Evolutionary conservation across 768 basidiomycete species (phyloP), one percentile per base, ranked within the genome.

Genomic region (Tephrocybe sp.): DNA sequence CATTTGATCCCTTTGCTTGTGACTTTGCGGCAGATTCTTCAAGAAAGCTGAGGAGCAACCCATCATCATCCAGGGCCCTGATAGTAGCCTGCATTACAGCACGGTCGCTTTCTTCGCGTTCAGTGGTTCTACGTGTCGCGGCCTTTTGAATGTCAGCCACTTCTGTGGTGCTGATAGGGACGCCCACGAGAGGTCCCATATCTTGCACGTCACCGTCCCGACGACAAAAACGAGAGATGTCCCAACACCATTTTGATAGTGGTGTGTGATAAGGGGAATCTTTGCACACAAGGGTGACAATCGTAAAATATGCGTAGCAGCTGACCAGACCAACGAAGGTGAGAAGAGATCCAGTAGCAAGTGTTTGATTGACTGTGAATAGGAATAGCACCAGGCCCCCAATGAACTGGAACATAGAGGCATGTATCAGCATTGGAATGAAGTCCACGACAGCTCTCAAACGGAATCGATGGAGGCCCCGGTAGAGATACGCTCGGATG

Each of bases 371-470:
- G 48, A 43, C 42, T 7, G 41, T 29, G 13, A 42, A 6, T 4
- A 49, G 34, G 36, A 42, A 49, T 7, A 25, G 33, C 4, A 49
- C 42, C 8, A 49, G 36, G 13, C 48, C 48, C 0, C 34, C 36
- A 25, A 49, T 27, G 42, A 49, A 49, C 19, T 43, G 33, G 30
- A 49, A 49, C 4, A 49, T 18, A 8, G 50, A 45, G 3, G 30
- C 13, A 24, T 45, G 50, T 15, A 45, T 37, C 16, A 52, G 50
- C 39, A 52, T 45, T 19, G 50, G 50, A 18, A 52, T 41, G 23
- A 31, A n/a, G 13, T 39, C 50, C 5, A 52, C 45, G 36, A 45
- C 38, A 5, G 40, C 11, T n/a, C 19, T 25, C 50, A 52, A 39
- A 13, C 21, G 15, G 31, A 46, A 52, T 7, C 30, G 29, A 23